These are phyloP conservation scores for Picea sitchensis DNA, from an alignment of 75 land plant species.

Conservation along the genomic window DNA sequence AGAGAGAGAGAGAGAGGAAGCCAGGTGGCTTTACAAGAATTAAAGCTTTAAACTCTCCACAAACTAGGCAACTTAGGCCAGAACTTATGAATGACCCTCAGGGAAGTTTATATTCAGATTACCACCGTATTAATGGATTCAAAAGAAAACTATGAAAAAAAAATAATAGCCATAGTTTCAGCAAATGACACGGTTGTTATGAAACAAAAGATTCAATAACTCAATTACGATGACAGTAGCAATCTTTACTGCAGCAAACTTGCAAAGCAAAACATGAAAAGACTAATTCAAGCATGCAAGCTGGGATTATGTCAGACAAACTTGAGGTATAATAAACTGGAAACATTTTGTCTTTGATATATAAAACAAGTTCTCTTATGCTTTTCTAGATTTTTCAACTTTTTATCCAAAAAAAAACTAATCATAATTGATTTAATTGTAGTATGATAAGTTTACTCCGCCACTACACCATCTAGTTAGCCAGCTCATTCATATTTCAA, in stretches of 20 bases:
- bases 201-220: neutral
- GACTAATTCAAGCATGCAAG: no score
- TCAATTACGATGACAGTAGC: neutral
- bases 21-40: neutral
- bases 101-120: neutral
- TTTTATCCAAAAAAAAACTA: neutral
- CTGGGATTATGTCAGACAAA: no score
- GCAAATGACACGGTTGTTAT: neutral
- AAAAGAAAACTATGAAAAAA: no score
- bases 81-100: slow-evolving; percentile 1
- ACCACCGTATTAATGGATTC: neutral
- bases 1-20: neutral
- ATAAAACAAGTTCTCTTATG: neutral
- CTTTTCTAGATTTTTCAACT: neutral
- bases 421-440: neutral
- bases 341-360: neutral
- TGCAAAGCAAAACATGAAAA: neutral
- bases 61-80: neutral
- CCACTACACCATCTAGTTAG: neutral
- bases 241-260: neutral
- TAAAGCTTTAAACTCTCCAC: neutral
- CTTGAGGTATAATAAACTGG: neutral
- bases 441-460: neutral
- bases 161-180: neutral
- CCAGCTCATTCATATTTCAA: neutral